Evolutionary conservation across 495 filamentous ascomycete genomes (phyloP).

Genomic region (Hypoxylon lienhwacheense): DNA sequence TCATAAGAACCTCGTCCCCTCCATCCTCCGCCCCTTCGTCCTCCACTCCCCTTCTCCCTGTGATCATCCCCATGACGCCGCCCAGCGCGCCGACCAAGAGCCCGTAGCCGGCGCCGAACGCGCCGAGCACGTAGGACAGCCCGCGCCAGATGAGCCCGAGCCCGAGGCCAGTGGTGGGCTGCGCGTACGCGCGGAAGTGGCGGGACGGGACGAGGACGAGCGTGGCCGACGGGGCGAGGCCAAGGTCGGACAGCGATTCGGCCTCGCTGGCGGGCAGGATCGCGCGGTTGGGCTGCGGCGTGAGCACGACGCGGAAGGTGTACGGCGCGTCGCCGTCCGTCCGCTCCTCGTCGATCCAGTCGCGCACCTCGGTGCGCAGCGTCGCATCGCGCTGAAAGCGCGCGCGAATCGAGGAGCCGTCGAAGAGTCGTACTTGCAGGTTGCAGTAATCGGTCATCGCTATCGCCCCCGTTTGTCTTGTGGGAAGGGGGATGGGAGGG

Average conservation of each 20-base stretch:
- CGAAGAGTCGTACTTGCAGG: conserved; percentile 81
- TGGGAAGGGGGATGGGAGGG: conserved; percentile 4
- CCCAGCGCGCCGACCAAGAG: conserved; percentile 38
- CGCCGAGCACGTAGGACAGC: conserved; percentile 50
- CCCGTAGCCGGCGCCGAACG: conserved; percentile 61
- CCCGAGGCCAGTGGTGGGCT: background rate
- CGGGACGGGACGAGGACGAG: conserved; percentile 77
- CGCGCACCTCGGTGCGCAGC: conserved; percentile 67
- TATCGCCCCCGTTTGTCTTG: conserved; percentile 1
- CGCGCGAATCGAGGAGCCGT: conserved; percentile 74
- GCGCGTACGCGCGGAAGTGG: conserved; percentile 63
- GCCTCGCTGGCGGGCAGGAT: conserved; percentile 75
- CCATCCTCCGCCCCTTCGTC: background rate
- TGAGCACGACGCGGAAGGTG: conserved; percentile 80
- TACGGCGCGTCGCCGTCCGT: conserved; percentile 59
- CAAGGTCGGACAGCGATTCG: conserved; percentile 64
- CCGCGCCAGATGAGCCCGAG: conserved; percentile 37
- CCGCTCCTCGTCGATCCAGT: conserved; percentile 68
- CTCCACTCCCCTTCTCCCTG: conserved; percentile 34
- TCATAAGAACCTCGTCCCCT: conserved; percentile 15
- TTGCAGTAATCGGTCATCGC: conserved; percentile 53
- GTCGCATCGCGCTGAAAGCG: conserved; percentile 67
- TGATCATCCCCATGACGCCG: conserved; percentile 36
- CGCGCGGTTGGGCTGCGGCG: conserved; percentile 72
- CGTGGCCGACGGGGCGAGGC: conserved; percentile 74